Evolutionary conservation across 75 land plant genomes (phyloP).

Genomic region (Selaginella tamariscina): DNA sequence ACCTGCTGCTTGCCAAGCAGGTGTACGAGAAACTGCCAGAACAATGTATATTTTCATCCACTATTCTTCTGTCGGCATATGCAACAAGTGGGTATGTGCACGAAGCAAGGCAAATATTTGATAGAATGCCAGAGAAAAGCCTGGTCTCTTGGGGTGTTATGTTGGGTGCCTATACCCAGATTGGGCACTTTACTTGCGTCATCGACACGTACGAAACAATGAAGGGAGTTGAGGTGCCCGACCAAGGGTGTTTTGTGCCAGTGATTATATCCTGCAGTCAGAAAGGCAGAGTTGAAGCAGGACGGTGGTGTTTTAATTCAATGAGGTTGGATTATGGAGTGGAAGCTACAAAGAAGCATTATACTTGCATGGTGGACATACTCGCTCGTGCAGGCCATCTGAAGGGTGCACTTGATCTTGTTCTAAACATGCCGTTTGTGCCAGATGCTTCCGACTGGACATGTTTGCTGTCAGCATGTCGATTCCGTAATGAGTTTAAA

Average conservation of each 20-base stretch:
- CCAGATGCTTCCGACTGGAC: constrained; percentile 35
- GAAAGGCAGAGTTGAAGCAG: too few species aligned
- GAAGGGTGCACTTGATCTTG: constrained; percentile 23
- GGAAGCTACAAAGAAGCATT: constrained; percentile 29
- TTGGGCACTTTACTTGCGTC: neutral
- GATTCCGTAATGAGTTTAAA: too few species aligned
- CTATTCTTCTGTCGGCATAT: neutral
- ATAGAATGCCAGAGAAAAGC: neutral
- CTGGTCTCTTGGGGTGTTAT: neutral
- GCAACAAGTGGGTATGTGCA: neutral
- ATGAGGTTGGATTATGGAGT: too few species aligned
- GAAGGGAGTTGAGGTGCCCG: too few species aligned
- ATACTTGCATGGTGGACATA: constrained; percentile 33
- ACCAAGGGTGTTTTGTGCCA: too few species aligned
- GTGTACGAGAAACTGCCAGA: neutral
- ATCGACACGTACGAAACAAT: too few species aligned
- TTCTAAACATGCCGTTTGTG: constrained; percentile 26
- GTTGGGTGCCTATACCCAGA: neutral
- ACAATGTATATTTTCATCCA: neutral
- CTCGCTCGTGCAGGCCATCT: constrained; percentile 26
- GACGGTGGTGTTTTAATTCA: too few species aligned
- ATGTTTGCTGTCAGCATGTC: constrained; percentile 32
- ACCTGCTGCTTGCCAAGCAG: too few species aligned
- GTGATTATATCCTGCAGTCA: too few species aligned
- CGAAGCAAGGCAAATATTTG: neutral